Base-by-base conservation (phyloP, 257 asterid genomes). In the Solanum appendiculatum region DNA sequence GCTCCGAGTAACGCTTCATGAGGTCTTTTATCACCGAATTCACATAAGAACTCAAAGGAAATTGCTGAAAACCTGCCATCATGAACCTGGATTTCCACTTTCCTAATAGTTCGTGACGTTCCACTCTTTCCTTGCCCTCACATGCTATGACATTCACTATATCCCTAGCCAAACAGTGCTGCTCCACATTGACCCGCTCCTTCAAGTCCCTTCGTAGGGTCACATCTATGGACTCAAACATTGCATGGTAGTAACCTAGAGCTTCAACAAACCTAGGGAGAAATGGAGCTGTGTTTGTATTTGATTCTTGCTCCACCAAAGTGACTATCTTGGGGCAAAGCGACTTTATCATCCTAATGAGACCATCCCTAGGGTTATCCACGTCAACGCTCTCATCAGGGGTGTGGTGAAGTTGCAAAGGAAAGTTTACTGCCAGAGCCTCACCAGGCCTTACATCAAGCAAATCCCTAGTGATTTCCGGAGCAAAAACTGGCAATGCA, bases 381-480 rank as follows among this genome's bases (percentile, higher is more conserved):
- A 95, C 93, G 10, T 95, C 98, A 8, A 97, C 99, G 18, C 99
- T 94, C 93, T 96, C 98, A 23, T 96, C 98, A 0, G 99, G 96
- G 0, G 96, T 96, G 86, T 96, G 99, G 89, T 96, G 99, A 83
- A 96, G 98, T 91, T 95, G 98, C 40, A 96, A 90, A 3, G 98
- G 98, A 46, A 96, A 96, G 81, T 95, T 96, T 72, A 96, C 98
- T 7, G 95, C 98, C 82, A 96, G 88, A 25, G 96, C 97, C 92
- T 96, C 99, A 5, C 97, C 98, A 0, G 94, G 95, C 90, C 98
- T 68, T 23, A 94, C 87, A 12, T 88, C 96, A 1, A 96, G 97
- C 98, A 96, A 91, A 77, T 92, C 98, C 87, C 56, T 86, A 0
- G 90, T 94, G 40, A 96, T 88, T 10, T 94, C 94, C 0, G 94